These are phyloP conservation scores for Aureobasidium sp. DNA, from an alignment of 2,329 filamentous ascomycete genomes.

Conservation along the genomic window DNA sequence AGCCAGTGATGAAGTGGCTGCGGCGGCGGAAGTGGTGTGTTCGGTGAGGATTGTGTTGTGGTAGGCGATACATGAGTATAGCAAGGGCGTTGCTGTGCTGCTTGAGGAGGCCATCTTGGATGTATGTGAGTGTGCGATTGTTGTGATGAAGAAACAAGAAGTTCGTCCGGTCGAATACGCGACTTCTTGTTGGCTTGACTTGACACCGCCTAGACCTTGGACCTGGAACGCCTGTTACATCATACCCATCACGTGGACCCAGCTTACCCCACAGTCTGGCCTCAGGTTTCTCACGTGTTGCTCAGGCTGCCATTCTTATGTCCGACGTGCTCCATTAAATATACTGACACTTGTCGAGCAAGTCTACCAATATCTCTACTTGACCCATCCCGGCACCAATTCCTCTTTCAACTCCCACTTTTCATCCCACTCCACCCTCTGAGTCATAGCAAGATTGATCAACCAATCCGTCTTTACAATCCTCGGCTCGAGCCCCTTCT, in stretches of 20 bases:
- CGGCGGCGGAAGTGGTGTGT: constrained; percentile 87
- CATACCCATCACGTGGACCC: no score
- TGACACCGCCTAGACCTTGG: no score
- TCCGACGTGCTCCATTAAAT: no score
- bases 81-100: constrained; percentile 36
- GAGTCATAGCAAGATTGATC: constrained; percentile 88
- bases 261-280: no score
- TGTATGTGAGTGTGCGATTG: constrained; percentile 88
- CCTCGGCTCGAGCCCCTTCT: constrained; percentile 80
- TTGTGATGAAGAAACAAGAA: constrained; percentile 90
- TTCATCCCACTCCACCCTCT: constrained; percentile 63
- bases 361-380: neutral
- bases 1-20: constrained; percentile 86
- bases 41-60: constrained; percentile 94
- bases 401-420: constrained; percentile 35
- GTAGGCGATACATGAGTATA: constrained; percentile 87
- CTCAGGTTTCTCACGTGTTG: no score
- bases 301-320: no score
- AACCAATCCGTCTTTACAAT: constrained; percentile 93
- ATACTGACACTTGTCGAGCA: no score
- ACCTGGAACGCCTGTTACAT: no score
- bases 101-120: constrained; percentile 39
- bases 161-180: constrained; percentile 73
- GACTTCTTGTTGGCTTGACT: no score
- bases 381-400: constrained; percentile 18